Percentiles rank a stretch among this genome's conserved stretches.
phyloP scores from a whole-genome alignment of 441 rosid species.

The Populus hybrid region DNA sequence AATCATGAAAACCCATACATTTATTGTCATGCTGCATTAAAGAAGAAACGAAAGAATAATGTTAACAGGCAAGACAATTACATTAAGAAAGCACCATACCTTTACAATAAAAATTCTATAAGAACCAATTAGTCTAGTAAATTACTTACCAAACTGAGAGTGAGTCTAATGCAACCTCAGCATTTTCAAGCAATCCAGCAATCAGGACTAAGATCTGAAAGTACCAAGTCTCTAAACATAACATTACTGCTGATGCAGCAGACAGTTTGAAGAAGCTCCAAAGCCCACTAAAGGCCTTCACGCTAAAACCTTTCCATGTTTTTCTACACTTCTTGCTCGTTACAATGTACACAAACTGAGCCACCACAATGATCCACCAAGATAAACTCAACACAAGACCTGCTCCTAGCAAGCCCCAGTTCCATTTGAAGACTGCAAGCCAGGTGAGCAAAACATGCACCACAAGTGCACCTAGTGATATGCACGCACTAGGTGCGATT shows the following conservation, averaged over 20 bases:
- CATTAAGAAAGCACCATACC: background rate
- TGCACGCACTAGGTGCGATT: constrained; percentile 54
- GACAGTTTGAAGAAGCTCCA: background rate
- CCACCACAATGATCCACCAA: constrained; percentile 26
- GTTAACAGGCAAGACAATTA: background rate
- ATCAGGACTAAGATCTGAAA: constrained; percentile 36
- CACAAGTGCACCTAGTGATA: constrained; percentile 45
- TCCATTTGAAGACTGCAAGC: constrained; percentile 13
- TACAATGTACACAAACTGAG: background rate
- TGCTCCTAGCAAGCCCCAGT: background rate
- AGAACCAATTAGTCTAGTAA: too few relatives aligned
- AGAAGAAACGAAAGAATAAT: background rate
- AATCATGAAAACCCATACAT: background rate
- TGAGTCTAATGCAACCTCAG: background rate
- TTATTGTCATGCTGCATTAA: background rate
- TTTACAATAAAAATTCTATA: background rate
- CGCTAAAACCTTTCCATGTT: background rate
- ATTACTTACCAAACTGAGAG: background rate
- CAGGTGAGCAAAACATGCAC: constrained; percentile 46
- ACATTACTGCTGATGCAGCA: background rate
- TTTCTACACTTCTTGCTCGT: background rate
- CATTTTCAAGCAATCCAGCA: constrained; percentile 1
- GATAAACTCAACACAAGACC: constrained; percentile 32
- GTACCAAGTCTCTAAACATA: background rate
- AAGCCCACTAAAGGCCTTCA: background rate